phyloP scores from a whole-genome alignment of 495 filamentous ascomycete genomes.

The Tuber magnatum region DNA sequence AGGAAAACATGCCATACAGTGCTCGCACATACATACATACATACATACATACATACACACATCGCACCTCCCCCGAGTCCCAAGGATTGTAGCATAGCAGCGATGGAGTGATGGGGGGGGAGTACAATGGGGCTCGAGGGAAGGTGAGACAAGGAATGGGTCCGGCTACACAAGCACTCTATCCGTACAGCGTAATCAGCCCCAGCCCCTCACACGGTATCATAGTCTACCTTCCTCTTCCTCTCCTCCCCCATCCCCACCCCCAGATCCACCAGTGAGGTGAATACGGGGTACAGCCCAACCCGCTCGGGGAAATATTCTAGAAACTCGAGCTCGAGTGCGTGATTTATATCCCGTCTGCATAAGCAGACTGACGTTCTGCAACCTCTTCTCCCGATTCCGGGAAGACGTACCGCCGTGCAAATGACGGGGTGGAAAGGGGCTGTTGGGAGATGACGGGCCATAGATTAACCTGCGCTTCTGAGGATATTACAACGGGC shows the following conservation, averaged over 20 bases:
- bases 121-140: neutral
- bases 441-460: neutral
- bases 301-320: neutral
- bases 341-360: neutral
- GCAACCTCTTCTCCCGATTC: neutral
- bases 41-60: neutral
- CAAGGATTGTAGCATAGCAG: neutral
- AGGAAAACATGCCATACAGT: neutral
- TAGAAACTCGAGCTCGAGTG: neutral
- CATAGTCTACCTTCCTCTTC: neutral
- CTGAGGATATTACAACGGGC: neutral
- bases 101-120: neutral
- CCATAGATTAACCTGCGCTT: neutral
- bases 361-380: neutral
- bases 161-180: neutral
- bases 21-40: neutral
- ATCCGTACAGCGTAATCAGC: neutral
- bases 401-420: neutral
- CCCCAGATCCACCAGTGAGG: neutral
- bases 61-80: neutral
- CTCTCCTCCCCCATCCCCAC: neutral
- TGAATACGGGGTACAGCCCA: neutral
- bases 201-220: too few relatives aligned
- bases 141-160: neutral
- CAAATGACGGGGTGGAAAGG: neutral